Evolutionary conservation across 208 protist genomes (phyloP).

Genomic region (Leishmania tarentolae): DNA sequence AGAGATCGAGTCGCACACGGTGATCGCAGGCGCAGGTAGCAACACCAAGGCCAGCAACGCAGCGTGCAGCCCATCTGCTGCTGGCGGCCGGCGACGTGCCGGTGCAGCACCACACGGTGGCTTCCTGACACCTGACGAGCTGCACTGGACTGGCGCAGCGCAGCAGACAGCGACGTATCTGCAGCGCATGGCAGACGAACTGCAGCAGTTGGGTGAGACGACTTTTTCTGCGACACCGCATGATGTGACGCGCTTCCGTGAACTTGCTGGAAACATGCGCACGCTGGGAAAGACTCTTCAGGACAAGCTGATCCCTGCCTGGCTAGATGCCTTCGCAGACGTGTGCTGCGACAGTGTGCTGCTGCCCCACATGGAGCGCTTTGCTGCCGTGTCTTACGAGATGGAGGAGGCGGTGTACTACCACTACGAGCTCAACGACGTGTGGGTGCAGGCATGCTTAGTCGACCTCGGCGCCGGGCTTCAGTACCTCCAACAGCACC

Average conservation of each 20-base stretch:
- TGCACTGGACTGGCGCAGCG: slow-evolving; percentile 62
- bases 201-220: slow-evolving; percentile 41
- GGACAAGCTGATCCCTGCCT: slow-evolving; percentile 16
- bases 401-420: slow-evolving; percentile 77
- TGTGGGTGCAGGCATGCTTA: slow-evolving; percentile 77
- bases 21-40: not conserved
- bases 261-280: slow-evolving; percentile 69
- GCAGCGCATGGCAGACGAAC: slow-evolving; percentile 56
- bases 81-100: not conserved
- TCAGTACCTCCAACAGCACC: slow-evolving; percentile 41
- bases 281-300: slow-evolving; percentile 21
- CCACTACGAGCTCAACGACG: slow-evolving; percentile 83
- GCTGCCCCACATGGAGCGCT: slow-evolving; percentile 58
- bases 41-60: slow-evolving; percentile 1
- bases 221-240: slow-evolving; percentile 21
- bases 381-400: slow-evolving; percentile 60
- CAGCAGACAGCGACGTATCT: slow-evolving; percentile 56
- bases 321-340: slow-evolving; percentile 28
- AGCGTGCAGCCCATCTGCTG: slow-evolving; percentile 9
- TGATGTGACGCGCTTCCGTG: slow-evolving; percentile 64
- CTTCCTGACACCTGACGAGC: slow-evolving; percentile 39
- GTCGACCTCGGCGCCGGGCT: slow-evolving; percentile 39
- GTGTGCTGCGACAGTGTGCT: slow-evolving; percentile 39
- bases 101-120: slow-evolving; percentile 18
- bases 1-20: slow-evolving; percentile 43